These are phyloP conservation scores for Craterostigma plantagineum DNA, from an alignment of 257 asterid species.

Conservation along the genomic window DNA sequence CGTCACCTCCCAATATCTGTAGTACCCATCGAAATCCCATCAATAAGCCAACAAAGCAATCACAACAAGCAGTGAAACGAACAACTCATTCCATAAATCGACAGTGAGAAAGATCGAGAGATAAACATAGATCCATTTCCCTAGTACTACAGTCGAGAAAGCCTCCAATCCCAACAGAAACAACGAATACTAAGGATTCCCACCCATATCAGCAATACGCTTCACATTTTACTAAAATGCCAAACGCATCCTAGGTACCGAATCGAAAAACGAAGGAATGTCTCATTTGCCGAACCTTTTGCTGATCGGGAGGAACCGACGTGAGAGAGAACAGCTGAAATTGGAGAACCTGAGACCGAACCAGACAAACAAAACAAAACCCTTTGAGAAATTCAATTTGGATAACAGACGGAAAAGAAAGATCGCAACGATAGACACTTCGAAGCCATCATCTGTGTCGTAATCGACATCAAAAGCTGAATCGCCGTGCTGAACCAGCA, in stretches of 20 bases:
- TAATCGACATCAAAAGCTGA: constrained; percentile 62
- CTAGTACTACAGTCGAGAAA: no score
- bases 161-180: no score
- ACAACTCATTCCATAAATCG: background rate
- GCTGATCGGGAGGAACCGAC: constrained; percentile 76
- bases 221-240: background rate
- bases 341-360: constrained; percentile 49
- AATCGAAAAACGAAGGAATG: background rate
- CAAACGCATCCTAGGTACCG: no score
- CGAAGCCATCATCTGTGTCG: constrained; percentile 81
- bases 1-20: constrained; percentile 53
- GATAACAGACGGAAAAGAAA: constrained; percentile 7
- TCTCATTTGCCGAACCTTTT: constrained; percentile 27
- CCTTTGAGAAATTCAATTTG: constrained; percentile 7
- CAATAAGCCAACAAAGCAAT: background rate
- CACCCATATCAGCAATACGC: background rate
- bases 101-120: no score
- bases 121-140: no score
- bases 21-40: constrained; percentile 4
- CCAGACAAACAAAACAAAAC: constrained; percentile 1
- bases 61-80: background rate
- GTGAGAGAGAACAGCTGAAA: constrained; percentile 89
- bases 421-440: constrained; percentile 24
- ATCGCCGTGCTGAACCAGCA: constrained; percentile 37
- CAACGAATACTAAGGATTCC: background rate